These are phyloP conservation scores for Fusarium odoratissimum DNA, from an alignment of 2,329 filamentous ascomycete species.

Conservation along the genomic window DNA sequence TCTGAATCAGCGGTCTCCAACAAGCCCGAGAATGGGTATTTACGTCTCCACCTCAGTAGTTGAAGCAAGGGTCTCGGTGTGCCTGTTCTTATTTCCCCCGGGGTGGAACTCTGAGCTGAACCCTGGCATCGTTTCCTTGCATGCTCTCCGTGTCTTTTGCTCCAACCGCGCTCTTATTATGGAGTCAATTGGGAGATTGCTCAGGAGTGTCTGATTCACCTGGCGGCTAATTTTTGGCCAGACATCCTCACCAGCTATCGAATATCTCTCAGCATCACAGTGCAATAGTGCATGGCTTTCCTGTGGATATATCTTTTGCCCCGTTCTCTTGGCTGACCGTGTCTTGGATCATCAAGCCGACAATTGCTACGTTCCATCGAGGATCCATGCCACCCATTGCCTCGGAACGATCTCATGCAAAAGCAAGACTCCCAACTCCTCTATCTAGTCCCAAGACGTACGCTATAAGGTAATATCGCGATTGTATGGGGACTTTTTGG, in stretches of 20 bases:
- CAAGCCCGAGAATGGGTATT: slow-evolving; percentile 3
- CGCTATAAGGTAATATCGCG: neutral
- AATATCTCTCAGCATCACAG: neutral
- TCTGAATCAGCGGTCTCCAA: slow-evolving; percentile 5
- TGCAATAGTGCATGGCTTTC: neutral
- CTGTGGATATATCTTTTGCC: slow-evolving; percentile 20
- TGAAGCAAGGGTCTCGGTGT: slow-evolving; percentile 10
- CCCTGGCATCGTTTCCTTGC: slow-evolving; percentile 8
- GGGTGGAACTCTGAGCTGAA: slow-evolving; percentile 7
- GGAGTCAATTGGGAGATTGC: slow-evolving; percentile 1
- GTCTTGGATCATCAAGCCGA: slow-evolving; percentile 6
- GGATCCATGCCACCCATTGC: slow-evolving; percentile 10
- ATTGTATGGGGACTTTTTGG: neutral
- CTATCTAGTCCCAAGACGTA: neutral
- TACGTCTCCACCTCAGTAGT: neutral
- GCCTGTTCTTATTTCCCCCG: neutral
- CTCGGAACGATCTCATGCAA: slow-evolving; percentile 8
- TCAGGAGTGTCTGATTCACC: slow-evolving; percentile 2
- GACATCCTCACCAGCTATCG: neutral
- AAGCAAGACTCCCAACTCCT: neutral
- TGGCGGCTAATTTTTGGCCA: slow-evolving; percentile 13
- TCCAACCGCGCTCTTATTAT: slow-evolving; percentile 2
- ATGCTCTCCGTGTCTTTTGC: slow-evolving; percentile 5
- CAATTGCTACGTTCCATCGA: slow-evolving; percentile 17
- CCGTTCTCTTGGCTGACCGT: slow-evolving; percentile 13